Evolutionary conservation across 306 rosid genomes (phyloP), one percentile per base, ranked within the genome.

Genomic region (Pueraria montana): DNA sequence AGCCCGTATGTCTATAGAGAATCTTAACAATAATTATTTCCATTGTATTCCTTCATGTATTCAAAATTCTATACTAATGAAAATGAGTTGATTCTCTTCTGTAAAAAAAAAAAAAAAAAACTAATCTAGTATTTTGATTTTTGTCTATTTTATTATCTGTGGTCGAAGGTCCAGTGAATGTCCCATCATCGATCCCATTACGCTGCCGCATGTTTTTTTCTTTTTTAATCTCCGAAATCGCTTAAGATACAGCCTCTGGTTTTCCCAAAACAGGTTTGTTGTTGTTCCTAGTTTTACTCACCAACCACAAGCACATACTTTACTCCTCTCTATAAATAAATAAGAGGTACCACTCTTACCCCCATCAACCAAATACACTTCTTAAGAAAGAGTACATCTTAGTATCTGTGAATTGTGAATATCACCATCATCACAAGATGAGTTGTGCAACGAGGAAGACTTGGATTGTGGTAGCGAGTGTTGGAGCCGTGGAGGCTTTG

Each of bases 401-500:
- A 27, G 13, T 26, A n/a, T n/a, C 0, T 45, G 18, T 61, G 45
- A 64, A 30, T 4, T 62, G 40, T 26, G 70, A 14, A 7, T 13
- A 55, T 20, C 24, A 26, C 11, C 4, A 73, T 38, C 69, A 45
- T 11, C 17, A 23, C 4, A 69, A 9, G 46, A 85, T 85, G 85
- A 80, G 69, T 76, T 4, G 53, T 40, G 77, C 76, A 64, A 38
- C n/a, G 38, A 77, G 86, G 21, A 85, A 48, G 34, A 76, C 58
- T 38, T 85, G 88, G 88, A 48, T 53, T 20, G 88, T 63, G 72
- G 83, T 83, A 4, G 85, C 85, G 1, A 85, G 82, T 62, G 79
- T 85, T 58, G 87, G 84, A 38, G 74, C 62, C 0, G 87, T 84
- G 62, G 88, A 85, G 79, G 82, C 83, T 16, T 68, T 89, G 84